phyloP scores from a whole-genome alignment of 129 eudicot species.

The Deinandra increscens region DNA sequence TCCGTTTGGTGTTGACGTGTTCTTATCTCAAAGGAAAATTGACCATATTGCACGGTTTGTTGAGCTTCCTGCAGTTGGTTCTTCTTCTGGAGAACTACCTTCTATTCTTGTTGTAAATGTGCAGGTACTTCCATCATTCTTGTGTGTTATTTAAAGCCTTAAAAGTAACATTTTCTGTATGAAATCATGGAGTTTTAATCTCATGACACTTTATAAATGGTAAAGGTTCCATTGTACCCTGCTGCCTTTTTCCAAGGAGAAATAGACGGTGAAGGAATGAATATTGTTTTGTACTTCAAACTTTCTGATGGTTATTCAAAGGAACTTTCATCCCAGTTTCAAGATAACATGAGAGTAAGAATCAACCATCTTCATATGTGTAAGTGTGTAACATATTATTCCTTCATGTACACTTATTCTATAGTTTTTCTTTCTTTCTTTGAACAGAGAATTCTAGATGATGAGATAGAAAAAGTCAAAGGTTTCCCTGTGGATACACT shows the following conservation, averaged over 20 bases:
- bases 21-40: conserved; percentile 72
- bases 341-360: conserved; percentile 80
- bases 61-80: conserved; percentile 69
- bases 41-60: conserved; percentile 91
- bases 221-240: conserved; percentile 88
- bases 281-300: conserved; percentile 78
- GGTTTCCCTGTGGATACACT: conserved; percentile 71
- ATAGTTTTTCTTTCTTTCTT: background rate
- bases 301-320: conserved; percentile 71
- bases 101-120: conserved; percentile 90
- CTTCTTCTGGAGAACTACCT: conserved; percentile 66
- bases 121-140: conserved; percentile 49
- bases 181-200: background rate
- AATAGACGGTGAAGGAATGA: conserved; percentile 93
- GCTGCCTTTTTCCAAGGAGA: conserved; percentile 80
- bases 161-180: background rate
- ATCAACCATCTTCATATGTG: background rate
- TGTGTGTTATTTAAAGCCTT: background rate
- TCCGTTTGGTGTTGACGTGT: conserved; percentile 96
- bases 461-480: conserved; percentile 85
- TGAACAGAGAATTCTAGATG: conserved; percentile 67
- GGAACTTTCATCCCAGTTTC: conserved; percentile 76
- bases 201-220: background rate
- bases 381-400: background rate
- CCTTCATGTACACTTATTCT: conserved; percentile 6